These are phyloP conservation scores for Melanomma pulvis-pyrius DNA, from an alignment of 495 filamentous ascomycete species.

Conservation along the genomic window DNA sequence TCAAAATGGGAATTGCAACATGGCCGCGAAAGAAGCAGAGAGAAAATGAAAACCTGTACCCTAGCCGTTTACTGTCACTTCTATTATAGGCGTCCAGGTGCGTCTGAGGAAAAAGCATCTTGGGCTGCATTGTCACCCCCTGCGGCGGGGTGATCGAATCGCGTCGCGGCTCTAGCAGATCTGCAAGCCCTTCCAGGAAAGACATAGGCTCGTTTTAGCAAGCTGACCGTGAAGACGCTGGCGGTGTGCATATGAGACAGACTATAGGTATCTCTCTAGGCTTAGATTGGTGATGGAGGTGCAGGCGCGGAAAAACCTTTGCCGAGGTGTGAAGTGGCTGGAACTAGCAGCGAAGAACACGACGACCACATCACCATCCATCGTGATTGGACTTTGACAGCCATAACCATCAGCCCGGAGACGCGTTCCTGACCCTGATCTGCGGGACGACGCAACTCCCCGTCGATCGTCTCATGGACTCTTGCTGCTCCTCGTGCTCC, in stretches of 20 bases:
- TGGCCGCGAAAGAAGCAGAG: background rate
- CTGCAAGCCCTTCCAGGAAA: background rate
- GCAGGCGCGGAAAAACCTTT: background rate
- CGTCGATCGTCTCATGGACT: slow-evolving; percentile 3
- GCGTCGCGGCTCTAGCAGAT: slow-evolving; percentile 7
- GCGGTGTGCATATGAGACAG: background rate
- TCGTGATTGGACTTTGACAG: background rate
- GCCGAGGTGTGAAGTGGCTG: background rate
- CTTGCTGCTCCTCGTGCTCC: background rate
- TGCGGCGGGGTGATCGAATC: background rate
- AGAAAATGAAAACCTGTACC: background rate
- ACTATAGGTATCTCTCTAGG: background rate
- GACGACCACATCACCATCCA: slow-evolving; percentile 3
- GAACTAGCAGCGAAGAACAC: slow-evolving; percentile 1
- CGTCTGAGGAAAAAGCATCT: slow-evolving; percentile 13
- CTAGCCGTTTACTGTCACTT: slow-evolving; percentile 8
- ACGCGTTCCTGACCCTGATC: slow-evolving; percentile 21
- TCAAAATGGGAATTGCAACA: background rate
- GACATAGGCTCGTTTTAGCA: background rate
- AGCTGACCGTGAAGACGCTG: background rate
- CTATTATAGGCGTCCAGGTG: background rate
- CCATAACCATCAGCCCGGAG: slow-evolving; percentile 2
- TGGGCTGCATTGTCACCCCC: background rate
- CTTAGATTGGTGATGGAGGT: background rate
- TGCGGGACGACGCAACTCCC: slow-evolving; percentile 19